These are phyloP conservation scores for Aspergillus caelatus DNA, from an alignment of 2,329 filamentous ascomycete genomes.

Conservation along the genomic window DNA sequence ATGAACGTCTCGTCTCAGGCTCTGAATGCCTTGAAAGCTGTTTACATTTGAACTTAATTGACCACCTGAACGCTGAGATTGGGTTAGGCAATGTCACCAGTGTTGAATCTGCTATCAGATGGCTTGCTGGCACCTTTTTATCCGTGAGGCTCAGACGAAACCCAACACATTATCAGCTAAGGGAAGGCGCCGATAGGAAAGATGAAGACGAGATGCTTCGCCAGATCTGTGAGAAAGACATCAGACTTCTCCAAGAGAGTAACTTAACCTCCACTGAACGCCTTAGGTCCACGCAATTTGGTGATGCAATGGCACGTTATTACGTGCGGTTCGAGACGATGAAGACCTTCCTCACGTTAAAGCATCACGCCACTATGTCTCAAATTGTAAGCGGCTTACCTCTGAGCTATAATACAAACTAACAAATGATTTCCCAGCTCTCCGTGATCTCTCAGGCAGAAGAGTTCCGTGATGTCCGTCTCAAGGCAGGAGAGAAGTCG, in stretches of 20 bases:
- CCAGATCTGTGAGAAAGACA: conserved; percentile 70
- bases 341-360: conserved; percentile 67
- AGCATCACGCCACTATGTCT: conserved; percentile 62
- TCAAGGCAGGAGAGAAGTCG: conserved; percentile 69
- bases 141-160: conserved; percentile 74
- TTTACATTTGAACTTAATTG: conserved; percentile 76
- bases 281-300: conserved; percentile 70
- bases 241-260: conserved; percentile 64
- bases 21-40: conserved; percentile 75
- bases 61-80: conserved; percentile 84
- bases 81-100: conserved; percentile 72
- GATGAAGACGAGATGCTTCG: conserved; percentile 67
- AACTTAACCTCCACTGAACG: conserved; percentile 57
- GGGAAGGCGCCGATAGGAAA: conserved; percentile 52
- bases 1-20: conserved; percentile 74
- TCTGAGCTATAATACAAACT: background rate
- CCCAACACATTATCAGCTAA: conserved; percentile 69
- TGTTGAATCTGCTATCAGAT: conserved; percentile 66
- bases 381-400: conserved; percentile 60
- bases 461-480: conserved; percentile 73
- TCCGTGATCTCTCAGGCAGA: conserved; percentile 66
- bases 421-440: conserved; percentile 53
- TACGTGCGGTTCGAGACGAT: conserved; percentile 81
- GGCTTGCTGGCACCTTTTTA: conserved; percentile 78
- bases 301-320: conserved; percentile 80